Base-by-base conservation (phyloP, 257 asterid species). In the Mentha longifolia region DNA sequence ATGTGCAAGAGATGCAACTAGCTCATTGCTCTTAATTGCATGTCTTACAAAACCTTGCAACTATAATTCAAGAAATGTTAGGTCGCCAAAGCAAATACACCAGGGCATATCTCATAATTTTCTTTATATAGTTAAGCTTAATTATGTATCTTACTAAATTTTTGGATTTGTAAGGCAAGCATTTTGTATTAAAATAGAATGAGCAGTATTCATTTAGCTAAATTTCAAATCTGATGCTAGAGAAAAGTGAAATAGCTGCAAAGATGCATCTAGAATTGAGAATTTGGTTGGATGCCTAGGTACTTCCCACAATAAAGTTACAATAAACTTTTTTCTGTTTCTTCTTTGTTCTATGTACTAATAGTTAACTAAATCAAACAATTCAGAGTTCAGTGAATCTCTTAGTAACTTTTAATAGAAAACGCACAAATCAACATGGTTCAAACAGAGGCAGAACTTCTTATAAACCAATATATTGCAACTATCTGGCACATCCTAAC, bases 11-110 rank as follows among this genome's bases (percentile, higher is more conserved):
- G 78, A 78, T 49, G 85, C 88, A 49, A 88, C 84, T 30, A 86
- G 72, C 64, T 82, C 80, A 61, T 85, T 86, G 89, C 79, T 77
- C 61, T 60, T 45, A 84, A 90, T 81, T 50, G 76, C 83, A 51
- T 79, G 86, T 84, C 78, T 83, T 57, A 90, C 59, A 60, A 75
- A 64, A 68, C 87, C 83, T 84, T 92, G 97, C 85, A 92, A 51
- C 97, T 92, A 70, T 30, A 56, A 45, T 65, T 65, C 3, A 39
- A 39, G 55, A 28, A 62, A 25, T 22, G 67, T 75, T 72, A 76
- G 70, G 39, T 51, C 19, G 52, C 42, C 13, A 49, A 14, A 50
- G 67, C 74, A 77, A 46, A 56, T 42, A 51, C 47, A 6, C 17
- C 25, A 58, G 9, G 39, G 39, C 39, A 35, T 0, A 35, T n/a